Evolutionary conservation across 2,329 filamentous ascomycete species (phyloP).

Genomic region (Botrytis cinerea): DNA sequence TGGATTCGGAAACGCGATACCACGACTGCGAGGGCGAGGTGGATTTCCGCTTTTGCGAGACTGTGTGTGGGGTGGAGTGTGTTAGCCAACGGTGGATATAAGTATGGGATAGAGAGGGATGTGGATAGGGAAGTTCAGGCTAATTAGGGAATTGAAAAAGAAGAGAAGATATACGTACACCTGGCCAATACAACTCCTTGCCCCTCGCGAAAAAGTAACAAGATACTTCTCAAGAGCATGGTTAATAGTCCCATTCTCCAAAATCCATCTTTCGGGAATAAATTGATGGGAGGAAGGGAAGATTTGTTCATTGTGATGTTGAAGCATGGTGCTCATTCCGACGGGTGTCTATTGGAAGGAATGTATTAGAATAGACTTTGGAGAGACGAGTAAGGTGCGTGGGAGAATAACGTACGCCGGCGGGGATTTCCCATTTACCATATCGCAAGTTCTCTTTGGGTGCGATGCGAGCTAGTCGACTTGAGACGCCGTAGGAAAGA

Average conservation of each 20-base stretch:
- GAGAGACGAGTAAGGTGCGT: neutral
- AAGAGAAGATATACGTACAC: constrained; percentile 13
- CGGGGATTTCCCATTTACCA: constrained; percentile 29
- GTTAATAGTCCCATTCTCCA: constrained; percentile 34
- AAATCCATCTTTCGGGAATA: constrained; percentile 32
- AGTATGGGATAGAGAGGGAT: neutral
- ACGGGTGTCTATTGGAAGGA: constrained; percentile 27
- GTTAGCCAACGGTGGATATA: too few species aligned
- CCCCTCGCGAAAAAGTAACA: constrained; percentile 32
- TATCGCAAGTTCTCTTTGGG: constrained; percentile 26
- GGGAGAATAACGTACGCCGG: constrained; percentile 19
- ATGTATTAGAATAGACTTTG: neutral
- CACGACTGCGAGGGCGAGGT: constrained; percentile 29
- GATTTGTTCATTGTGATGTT: constrained; percentile 32
- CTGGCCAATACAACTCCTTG: constrained; percentile 34
- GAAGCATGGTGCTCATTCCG: constrained; percentile 31
- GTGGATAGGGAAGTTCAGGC: neutral
- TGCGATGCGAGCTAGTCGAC: constrained; percentile 27
- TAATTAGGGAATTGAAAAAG: neutral
- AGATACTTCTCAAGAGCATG: constrained; percentile 28
- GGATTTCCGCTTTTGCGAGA: constrained; percentile 35
- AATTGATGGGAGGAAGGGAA: constrained; percentile 30
- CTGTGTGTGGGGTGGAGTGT: neutral
- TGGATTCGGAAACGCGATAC: constrained; percentile 28
- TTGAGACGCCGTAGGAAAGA: constrained; percentile 28